Evolutionary conservation across 805 yeast species (phyloP), one percentile per base, ranked within the genome.

Genomic region (Tanozyma kutaoensis): DNA sequence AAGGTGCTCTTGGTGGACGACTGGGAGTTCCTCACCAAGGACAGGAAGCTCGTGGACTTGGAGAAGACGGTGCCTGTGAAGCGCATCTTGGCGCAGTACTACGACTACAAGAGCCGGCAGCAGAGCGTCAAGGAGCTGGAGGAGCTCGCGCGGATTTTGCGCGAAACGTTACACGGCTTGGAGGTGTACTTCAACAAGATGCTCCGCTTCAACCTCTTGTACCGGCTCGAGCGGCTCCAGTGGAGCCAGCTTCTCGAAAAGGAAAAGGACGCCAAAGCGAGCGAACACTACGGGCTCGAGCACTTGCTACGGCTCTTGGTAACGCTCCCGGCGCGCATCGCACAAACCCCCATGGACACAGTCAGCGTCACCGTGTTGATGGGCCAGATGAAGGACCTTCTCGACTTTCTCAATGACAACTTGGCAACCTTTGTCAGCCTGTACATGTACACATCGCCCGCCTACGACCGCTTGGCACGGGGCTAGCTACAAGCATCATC

Each of bases 21-120:
- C 55, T 88, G 97, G 98, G 95, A 88, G 49, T 62, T 61, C 38
- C 66, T 88, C 19, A 85, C 97, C 1, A 80, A 79, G 39, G 80
- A 84, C 38, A 76, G 76, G 27, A 72, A 74, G 46, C 49, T 84
- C 23, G 68, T 81, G 3, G 52, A 65, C 15, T 48, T 86, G 23
- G 95, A 95, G 1, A 58, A 70, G 11, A 50, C 49, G 20, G 59
- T 60, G 3, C 64, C 69, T 0, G 78, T 79, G 1, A 54, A 59
- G 1, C 56, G 52, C 2, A 66, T 84, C 2, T 46, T 88, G 7
- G 39, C 48, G 8, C 62, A 63, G n/a, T 88, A 72, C 47, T 46
- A 55, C 23, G 43, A 45, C 2, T 39, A 45, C 25, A 49, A 39
- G 40, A 11, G 12, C 5, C 5, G 12, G 9, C 24, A 28, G 13